Percentiles rank a stretch among this genome's conserved stretches.
Conservation (phyloP, 2,329 filamentous ascomycete genomes). For the Colletotrichum higginsianum region DNA sequence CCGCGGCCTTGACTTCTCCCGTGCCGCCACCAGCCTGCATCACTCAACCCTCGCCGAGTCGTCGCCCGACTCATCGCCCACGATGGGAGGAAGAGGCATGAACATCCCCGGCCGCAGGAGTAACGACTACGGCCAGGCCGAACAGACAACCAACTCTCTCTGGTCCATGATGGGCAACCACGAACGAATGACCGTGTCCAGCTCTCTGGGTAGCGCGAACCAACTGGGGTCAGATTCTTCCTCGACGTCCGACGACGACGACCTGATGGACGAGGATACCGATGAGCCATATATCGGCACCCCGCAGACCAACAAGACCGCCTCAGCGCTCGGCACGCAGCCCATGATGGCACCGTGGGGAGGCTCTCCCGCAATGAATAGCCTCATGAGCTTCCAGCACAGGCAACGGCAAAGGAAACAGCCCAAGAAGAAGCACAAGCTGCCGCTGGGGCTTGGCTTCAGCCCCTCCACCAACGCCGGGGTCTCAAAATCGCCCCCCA, state of each 20-base stretch:
- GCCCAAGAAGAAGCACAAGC: constrained; percentile 68
- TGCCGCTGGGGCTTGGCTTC: constrained; percentile 67
- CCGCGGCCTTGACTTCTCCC: constrained; percentile 91
- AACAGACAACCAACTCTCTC: constrained; percentile 79
- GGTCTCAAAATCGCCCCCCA: constrained; percentile 83
- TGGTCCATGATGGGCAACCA: constrained; percentile 80
- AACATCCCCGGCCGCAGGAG: constrained; percentile 70
- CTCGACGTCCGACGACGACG: constrained; percentile 79
- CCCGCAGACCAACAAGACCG: constrained; percentile 79
- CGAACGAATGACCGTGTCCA: constrained; percentile 81
- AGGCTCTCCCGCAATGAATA: constrained; percentile 80
- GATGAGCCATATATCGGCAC: constrained; percentile 88
- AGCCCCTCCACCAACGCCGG: constrained; percentile 56
- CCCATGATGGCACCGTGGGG: constrained; percentile 74
- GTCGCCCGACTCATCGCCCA: constrained; percentile 92
- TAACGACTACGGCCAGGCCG: constrained; percentile 64
- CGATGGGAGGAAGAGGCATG: constrained; percentile 78
- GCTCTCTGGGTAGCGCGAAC: constrained; percentile 83
- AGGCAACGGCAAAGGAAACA: constrained; percentile 80
- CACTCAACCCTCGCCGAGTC: constrained; percentile 94
- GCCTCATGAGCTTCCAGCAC: constrained; percentile 87
- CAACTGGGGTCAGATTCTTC: constrained; percentile 83
- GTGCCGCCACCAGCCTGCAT: constrained; percentile 93
- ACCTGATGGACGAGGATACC: constrained; percentile 80
- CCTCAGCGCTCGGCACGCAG: constrained; percentile 60